These are phyloP conservation scores for Saccharomycopsis sp. DNA, from an alignment of 805 yeast genomes.

Conservation along the genomic window DNA sequence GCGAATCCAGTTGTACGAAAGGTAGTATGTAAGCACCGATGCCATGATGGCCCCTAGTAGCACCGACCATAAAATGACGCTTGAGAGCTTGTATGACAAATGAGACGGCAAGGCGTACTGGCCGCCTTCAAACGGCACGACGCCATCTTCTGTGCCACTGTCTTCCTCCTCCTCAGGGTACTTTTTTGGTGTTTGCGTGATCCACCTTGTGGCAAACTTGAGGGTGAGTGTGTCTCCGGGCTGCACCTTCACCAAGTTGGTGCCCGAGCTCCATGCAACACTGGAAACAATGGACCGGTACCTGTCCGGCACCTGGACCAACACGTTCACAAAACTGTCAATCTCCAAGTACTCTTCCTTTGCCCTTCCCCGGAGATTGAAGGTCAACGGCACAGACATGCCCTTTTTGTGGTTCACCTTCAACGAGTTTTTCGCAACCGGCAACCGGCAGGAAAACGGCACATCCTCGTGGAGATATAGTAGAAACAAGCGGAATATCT, in stretches of 20 bases:
- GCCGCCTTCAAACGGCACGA: conserved; percentile 10
- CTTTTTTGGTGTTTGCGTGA: conserved; percentile 16
- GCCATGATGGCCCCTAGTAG: conserved; percentile 7
- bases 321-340: conserved; percentile 47
- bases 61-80: not conserved
- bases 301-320: conserved; percentile 32
- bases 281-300: conserved; percentile 42
- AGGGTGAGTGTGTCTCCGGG: conserved; percentile 58
- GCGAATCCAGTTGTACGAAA: conserved; percentile 11
- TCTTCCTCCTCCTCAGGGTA: too few relatives aligned
- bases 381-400: conserved; percentile 44
- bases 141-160: not conserved
- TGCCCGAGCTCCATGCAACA: conserved; percentile 51
- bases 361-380: conserved; percentile 58
- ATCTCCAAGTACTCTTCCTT: conserved; percentile 62
- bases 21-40: conserved; percentile 1
- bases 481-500: conserved; percentile 63
- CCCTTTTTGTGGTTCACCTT: conserved; percentile 18
- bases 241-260: conserved; percentile 49
- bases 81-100: too few relatives aligned
- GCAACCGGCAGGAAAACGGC: conserved; percentile 62
- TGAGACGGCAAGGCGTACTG: conserved; percentile 10
- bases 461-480: conserved; percentile 69
- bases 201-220: conserved; percentile 53
- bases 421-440: conserved; percentile 36